Evolutionary conservation across 1,284 basidiomycete genomes (phyloP).

Genomic region (Lentinula novae-zelandiae): DNA sequence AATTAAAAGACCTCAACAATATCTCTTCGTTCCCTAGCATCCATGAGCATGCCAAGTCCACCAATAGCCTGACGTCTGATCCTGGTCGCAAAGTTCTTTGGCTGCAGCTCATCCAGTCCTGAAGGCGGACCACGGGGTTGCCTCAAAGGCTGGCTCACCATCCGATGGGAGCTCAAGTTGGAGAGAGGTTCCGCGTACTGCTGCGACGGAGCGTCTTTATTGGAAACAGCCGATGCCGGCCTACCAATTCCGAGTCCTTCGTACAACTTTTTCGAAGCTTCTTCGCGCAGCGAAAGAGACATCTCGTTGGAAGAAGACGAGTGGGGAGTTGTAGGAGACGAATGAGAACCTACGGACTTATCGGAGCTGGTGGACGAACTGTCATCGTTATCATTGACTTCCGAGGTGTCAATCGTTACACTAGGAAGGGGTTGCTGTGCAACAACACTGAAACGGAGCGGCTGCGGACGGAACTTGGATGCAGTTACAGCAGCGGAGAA

Average conservation of each 20-base stretch:
- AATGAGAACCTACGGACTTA: slow-evolving; percentile 48
- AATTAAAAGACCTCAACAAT: slow-evolving; percentile 59
- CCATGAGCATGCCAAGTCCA: slow-evolving; percentile 69
- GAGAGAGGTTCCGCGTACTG: slow-evolving; percentile 11
- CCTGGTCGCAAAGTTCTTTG: slow-evolving; percentile 84
- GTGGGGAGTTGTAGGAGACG: slow-evolving; percentile 70
- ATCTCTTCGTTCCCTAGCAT: slow-evolving; percentile 70
- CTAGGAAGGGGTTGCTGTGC: slow-evolving; percentile 51
- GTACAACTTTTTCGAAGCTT: slow-evolving; percentile 76
- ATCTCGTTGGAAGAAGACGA: slow-evolving; percentile 61
- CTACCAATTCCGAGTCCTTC: slow-evolving; percentile 79
- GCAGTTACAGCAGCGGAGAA: slow-evolving; percentile 17
- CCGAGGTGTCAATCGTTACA: slow-evolving; percentile 53
- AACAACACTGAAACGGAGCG: slow-evolving; percentile 58
- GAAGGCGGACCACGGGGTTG: slow-evolving; percentile 87
- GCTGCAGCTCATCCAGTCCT: slow-evolving; percentile 80
- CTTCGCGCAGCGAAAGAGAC: slow-evolving; percentile 74
- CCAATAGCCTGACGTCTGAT: slow-evolving; percentile 79
- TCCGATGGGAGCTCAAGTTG: slow-evolving; percentile 41
- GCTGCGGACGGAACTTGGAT: slow-evolving; percentile 50
- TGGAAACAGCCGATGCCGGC: slow-evolving; percentile 37
- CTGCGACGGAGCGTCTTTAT: slow-evolving; percentile 14
- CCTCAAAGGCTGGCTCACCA: slow-evolving; percentile 67
- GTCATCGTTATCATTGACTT: slow-evolving; percentile 50
- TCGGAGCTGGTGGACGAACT: slow-evolving; percentile 52